Evolutionary conservation across 2,329 filamentous ascomycete genomes (phyloP), one percentile per base, ranked within the genome.

Genomic region (Fusarium illudens): DNA sequence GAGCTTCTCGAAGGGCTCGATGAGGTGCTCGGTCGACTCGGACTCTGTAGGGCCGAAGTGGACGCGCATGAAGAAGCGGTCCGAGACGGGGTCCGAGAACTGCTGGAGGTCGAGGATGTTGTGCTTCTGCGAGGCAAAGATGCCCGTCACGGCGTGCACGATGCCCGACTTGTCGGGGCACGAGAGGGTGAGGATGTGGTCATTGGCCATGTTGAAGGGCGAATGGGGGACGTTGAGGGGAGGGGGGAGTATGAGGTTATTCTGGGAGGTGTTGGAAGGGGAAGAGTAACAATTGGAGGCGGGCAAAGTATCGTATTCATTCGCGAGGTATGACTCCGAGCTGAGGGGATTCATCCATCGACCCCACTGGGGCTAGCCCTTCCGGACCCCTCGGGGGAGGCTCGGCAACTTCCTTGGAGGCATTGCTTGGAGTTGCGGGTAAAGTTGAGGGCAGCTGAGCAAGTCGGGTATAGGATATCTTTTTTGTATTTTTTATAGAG

Each of bases 21-120:
- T 78, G 49, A 93, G 81, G 67, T 86, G 79, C 19, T 82, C 82
- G 50, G 83, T 86, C 64, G 80, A 84, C 60, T 62, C 64, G 62
- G 76, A 77, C 7, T 83, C 79, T 34, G 83, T 84, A 63, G 90
- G 87, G 10, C 88, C 90, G 73, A 95, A 95, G 79, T 94, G 92
- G 72, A 95, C 91, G 76, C 92, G 88, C 92, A 96, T 95, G 82
- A 96, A 96, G 84, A 96, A 96, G 60, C 86, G 90, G 76, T 91
- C 82, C 19, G 90, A 91, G 22, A 84, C 86, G 25, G 89, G 87
- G 79, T 95, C 92, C 39, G 89, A 91, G 83, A 93, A 96, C 81
- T 96, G 92, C 80, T 94, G 92, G 68, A 94, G 87, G 80, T 96
- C 92, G 68, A 95, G 83, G 76, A 96, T 92, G 80, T 94, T 96